A percentile compares a stretch with the other conserved stretches of the same genome.
Conservation (phyloP, 805 yeast species). For the Starmerella sp. region DNA sequence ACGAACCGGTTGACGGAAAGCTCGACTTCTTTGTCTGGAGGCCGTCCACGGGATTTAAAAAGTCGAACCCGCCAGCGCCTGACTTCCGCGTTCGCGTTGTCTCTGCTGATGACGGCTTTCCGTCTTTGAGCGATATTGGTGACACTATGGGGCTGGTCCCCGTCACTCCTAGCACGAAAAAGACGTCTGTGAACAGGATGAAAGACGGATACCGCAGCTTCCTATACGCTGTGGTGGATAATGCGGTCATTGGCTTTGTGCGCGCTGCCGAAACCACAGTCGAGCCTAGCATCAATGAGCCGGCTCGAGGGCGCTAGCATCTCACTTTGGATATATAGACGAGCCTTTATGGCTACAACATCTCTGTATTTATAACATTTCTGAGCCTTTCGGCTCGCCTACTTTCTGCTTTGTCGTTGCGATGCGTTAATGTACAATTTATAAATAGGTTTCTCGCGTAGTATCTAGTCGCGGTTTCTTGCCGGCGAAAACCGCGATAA, state of each 20-base stretch:
- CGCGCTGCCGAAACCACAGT: constrained; percentile 25
- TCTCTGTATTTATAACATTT: no score
- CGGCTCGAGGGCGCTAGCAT: neutral
- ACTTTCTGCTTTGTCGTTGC: no score
- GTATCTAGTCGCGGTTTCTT: constrained; percentile 55
- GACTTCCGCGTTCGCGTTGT: constrained; percentile 62
- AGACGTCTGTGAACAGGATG: constrained; percentile 33
- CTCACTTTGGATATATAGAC: neutral
- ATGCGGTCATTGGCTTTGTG: constrained; percentile 61
- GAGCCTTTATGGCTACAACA: no score
- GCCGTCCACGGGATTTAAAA: constrained; percentile 57
- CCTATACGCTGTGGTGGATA: constrained; percentile 60
- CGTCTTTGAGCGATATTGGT: constrained; percentile 28
- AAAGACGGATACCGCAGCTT: constrained; percentile 45
- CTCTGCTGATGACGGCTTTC: constrained; percentile 33
- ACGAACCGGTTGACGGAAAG: constrained; percentile 4
- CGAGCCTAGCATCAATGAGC: constrained; percentile 1
- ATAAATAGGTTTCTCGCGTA: neutral
- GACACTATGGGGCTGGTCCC: constrained; percentile 26
- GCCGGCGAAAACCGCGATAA: constrained; percentile 80
- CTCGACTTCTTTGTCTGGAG: constrained; percentile 70
- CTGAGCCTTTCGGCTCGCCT: no score
- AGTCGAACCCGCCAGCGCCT: constrained; percentile 54
- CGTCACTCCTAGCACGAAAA: constrained; percentile 19
- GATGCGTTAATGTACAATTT: no score